phyloP scores from a whole-genome alignment of 257 asterid genomes.

The Penstemon eatonii region DNA sequence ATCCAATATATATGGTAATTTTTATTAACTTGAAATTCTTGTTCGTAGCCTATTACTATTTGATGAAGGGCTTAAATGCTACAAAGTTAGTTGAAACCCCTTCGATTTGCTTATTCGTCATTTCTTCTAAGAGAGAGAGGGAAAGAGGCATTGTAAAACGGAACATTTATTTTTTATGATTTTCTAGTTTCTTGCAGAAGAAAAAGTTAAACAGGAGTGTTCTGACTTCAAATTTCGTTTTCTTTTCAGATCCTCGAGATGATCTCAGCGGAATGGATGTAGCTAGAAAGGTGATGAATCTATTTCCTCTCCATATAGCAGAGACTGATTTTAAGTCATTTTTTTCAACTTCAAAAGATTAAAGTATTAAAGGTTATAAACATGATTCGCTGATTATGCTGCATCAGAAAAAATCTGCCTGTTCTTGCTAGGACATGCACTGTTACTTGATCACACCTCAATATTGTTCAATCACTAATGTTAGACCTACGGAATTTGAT shows the following conservation, averaged over 20 bases:
- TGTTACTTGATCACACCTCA: neutral
- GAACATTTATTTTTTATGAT: neutral
- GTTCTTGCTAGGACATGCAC: neutral
- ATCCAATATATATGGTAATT: neutral
- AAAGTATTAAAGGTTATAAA: conserved; percentile 3
- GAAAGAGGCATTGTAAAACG: no score
- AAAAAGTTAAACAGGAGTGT: neutral
- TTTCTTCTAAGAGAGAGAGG: neutral
- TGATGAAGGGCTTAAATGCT: neutral
- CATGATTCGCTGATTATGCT: conserved; percentile 4
- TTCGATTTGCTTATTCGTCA: neutral
- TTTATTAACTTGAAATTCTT: neutral
- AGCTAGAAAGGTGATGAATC: conserved; percentile 77
- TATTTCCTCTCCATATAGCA: conserved; percentile 21
- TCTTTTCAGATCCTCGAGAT: conserved; percentile 85
- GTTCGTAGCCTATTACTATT: neutral
- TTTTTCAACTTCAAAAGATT: neutral
- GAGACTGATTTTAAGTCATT: conserved; percentile 14
- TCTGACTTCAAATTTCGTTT: conserved; percentile 33
- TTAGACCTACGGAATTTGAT: conserved; percentile 8
- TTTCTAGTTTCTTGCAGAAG: neutral
- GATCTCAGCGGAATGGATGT: conserved; percentile 98
- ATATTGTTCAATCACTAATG: conserved; percentile 9
- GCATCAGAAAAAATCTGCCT: conserved; percentile 7
- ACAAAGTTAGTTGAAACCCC: neutral